A percentile compares a stretch with the other conserved stretches of the same genome.
These are phyloP conservation scores for Juglanconis juglandina DNA, from an alignment of 2,329 filamentous ascomycete genomes.

Conservation along the genomic window DNA sequence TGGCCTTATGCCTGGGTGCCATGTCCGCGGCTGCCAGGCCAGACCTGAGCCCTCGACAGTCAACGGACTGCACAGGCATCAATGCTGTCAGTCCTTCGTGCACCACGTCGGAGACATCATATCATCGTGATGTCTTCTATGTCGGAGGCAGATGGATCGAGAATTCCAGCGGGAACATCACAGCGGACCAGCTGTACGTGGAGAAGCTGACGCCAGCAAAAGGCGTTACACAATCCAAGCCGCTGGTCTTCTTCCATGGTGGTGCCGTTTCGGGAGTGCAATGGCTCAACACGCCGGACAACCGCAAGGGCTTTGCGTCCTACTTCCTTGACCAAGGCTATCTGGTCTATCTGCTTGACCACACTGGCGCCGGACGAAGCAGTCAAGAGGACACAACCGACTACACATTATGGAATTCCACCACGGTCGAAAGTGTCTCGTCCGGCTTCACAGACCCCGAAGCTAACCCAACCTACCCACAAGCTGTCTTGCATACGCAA, in stretches of 20 bases:
- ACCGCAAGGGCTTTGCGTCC: conserved; percentile 38
- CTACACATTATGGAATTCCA: conserved; percentile 25
- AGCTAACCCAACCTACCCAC: conserved; percentile 27
- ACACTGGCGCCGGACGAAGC: conserved; percentile 32
- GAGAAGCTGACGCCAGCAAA: conserved; percentile 28
- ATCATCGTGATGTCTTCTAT: conserved; percentile 27
- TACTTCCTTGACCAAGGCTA: conserved; percentile 39
- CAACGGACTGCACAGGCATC: conserved; percentile 14
- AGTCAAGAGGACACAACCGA: conserved; percentile 26
- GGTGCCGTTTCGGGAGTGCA: conserved; percentile 29
- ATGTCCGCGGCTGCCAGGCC: background rate
- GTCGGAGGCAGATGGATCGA: conserved; percentile 27
- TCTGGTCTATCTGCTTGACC: conserved; percentile 38
- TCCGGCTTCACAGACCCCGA: conserved; percentile 26
- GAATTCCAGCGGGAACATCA: conserved; percentile 21
- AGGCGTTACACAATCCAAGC: conserved; percentile 22
- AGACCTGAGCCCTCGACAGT: background rate
- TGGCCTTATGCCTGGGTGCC: background rate
- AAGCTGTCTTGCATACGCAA: conserved; percentile 30
- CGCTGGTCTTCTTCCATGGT: conserved; percentile 31
- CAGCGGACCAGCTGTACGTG: conserved; percentile 29
- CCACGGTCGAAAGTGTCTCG: conserved; percentile 25
- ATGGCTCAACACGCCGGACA: conserved; percentile 39
- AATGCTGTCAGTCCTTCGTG: conserved; percentile 14
- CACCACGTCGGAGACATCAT: conserved; percentile 11